Percentiles rank a stretch among this genome's conserved stretches.
Evolutionary conservation across 2,329 filamentous ascomycete species (phyloP).

Genomic region (Phymatotrichopsis omnivora): DNA sequence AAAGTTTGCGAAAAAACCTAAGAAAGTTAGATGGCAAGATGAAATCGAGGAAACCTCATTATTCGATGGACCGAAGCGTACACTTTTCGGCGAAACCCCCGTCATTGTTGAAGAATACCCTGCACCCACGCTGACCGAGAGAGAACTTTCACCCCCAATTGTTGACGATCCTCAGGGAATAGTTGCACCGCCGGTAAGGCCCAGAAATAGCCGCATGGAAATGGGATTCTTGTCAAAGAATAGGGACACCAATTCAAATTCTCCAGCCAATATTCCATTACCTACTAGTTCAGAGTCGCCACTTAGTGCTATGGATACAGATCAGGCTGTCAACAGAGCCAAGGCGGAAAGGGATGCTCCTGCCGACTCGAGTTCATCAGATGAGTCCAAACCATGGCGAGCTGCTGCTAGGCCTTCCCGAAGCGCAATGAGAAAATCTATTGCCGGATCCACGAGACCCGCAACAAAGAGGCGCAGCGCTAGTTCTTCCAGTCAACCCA

Average conservation of each 20-base stretch:
- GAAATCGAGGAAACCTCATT: slow-evolving; percentile 58
- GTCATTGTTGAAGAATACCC: slow-evolving; percentile 18
- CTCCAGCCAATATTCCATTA: slow-evolving; percentile 17
- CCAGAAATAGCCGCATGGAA: slow-evolving; percentile 25
- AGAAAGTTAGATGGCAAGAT: slow-evolving; percentile 83
- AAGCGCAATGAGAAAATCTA: slow-evolving; percentile 25
- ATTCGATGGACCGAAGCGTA: slow-evolving; percentile 17
- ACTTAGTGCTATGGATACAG: slow-evolving; percentile 22
- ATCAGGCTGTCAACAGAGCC: slow-evolving; percentile 22
- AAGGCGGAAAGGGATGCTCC: slow-evolving; percentile 18
- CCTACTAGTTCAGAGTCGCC: slow-evolving; percentile 22
- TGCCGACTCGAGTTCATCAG: slow-evolving; percentile 15
- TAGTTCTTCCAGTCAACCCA: slow-evolving; percentile 18
- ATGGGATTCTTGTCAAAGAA: slow-evolving; percentile 28
- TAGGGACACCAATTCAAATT: slow-evolving; percentile 14
- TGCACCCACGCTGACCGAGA: slow-evolving; percentile 2
- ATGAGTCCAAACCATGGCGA: slow-evolving; percentile 23
- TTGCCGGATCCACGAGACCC: neutral
- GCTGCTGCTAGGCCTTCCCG: slow-evolving; percentile 16
- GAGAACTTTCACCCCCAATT: slow-evolving; percentile 8
- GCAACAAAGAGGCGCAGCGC: slow-evolving; percentile 19
- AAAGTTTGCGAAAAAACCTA: slow-evolving; percentile 44
- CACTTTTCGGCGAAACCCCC: slow-evolving; percentile 19
- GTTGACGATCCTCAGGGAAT: slow-evolving; percentile 18
- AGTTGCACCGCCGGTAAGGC: slow-evolving; percentile 24